Evolutionary conservation across 306 rosid genomes (phyloP).

Genomic region (Sechiopsis laciniata): DNA sequence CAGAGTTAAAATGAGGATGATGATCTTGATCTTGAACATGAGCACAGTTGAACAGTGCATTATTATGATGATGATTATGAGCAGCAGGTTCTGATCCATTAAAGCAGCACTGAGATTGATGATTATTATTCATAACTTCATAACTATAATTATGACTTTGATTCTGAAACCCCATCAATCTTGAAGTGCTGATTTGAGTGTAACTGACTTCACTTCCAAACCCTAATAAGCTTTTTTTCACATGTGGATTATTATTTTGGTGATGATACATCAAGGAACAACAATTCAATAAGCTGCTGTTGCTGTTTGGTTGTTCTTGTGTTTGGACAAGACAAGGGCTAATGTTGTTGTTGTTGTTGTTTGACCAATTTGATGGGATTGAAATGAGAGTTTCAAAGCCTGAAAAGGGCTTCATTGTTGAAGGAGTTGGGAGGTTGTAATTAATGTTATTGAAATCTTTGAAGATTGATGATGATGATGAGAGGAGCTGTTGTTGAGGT

Average conservation of each 20-base stretch:
- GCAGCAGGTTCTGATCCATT: neutral
- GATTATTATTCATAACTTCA: neutral
- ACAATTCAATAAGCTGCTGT: neutral
- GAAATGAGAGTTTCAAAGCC: constrained; percentile 11
- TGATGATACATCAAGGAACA: neutral
- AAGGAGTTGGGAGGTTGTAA: neutral
- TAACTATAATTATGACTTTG: neutral
- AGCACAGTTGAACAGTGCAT: neutral
- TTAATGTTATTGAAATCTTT: neutral
- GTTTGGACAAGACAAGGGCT: constrained; percentile 18
- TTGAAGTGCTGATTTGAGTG: constrained; percentile 6
- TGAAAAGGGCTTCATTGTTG: constrained; percentile 2
- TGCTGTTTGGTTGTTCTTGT: neutral
- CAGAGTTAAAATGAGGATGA: neutral
- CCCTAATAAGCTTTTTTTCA: constrained; percentile 3
- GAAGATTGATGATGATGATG: neutral
- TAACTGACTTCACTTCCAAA: constrained; percentile 14
- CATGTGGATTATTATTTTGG: neutral
- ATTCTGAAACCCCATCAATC: constrained; percentile 1
- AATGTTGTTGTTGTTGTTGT: neutral
- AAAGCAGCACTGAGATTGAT: neutral
- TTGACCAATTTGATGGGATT: constrained; percentile 23
- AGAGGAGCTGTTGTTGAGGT: neutral
- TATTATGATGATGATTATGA: neutral
- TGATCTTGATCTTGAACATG: neutral